Evolutionary conservation across 1,284 basidiomycete genomes (phyloP).

Genomic region (Malassezia restricta): DNA sequence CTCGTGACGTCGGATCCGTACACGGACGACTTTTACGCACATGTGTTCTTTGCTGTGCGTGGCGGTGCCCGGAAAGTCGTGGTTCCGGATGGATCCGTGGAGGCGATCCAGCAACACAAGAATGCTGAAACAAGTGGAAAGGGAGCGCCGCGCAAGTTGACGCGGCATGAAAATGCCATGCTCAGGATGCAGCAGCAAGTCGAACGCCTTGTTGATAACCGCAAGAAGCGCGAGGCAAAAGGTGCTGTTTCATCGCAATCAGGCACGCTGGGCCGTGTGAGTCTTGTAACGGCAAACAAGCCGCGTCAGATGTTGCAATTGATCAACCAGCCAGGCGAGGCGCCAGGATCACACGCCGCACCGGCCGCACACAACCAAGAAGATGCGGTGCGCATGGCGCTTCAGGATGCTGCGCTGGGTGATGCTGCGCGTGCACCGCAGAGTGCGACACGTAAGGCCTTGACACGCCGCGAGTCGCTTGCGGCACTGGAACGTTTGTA

Average conservation of each 20-base stretch:
- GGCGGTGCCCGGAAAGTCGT: conserved; percentile 47
- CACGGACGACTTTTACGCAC: conserved; percentile 94
- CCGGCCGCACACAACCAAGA: conserved; percentile 7
- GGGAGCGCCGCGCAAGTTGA: conserved; percentile 20
- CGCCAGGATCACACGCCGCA: conserved; percentile 16
- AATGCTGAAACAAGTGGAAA: conserved; percentile 18
- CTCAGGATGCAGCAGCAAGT: conserved; percentile 94
- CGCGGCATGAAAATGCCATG: conserved; percentile 71
- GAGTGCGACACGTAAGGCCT: conserved; percentile 28
- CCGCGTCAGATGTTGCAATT: conserved; percentile 89
- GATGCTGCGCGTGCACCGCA: conserved; percentile 57
- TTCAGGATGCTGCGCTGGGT: conserved; percentile 33
- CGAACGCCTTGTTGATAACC: conserved; percentile 85
- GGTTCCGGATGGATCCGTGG: conserved; percentile 7
- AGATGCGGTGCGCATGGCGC: conserved; percentile 36
- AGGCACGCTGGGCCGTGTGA: conserved; percentile 88
- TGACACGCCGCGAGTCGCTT: conserved; percentile 67
- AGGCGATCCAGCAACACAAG: conserved; percentile 17
- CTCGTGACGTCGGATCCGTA: conserved; percentile 78
- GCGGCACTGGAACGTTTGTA: conserved; percentile 74
- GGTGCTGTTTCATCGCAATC: conserved; percentile 53
- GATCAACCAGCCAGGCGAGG: conserved; percentile 46
- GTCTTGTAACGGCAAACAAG: conserved; percentile 76
- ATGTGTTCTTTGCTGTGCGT: conserved; percentile 77
- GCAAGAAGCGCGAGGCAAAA: conserved; percentile 54